Conservation (phyloP, 2,329 filamentous ascomycete species). For the Dothistroma pini region DNA sequence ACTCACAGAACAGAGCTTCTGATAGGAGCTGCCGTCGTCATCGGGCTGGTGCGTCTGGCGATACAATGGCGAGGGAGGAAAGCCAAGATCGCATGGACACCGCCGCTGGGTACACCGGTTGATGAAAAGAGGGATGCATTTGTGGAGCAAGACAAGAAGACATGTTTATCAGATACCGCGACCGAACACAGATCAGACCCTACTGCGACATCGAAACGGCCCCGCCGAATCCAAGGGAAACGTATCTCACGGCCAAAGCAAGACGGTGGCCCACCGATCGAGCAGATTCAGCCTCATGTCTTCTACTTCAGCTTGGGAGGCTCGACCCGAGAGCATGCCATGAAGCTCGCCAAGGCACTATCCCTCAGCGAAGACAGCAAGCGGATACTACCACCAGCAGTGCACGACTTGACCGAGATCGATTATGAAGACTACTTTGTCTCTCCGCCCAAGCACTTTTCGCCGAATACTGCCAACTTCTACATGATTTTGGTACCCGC, state of each 20-base stretch:
- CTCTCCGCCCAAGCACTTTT: slow-evolving; percentile 66
- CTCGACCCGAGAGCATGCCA: slow-evolving; percentile 71
- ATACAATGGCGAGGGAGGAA: slow-evolving; percentile 26
- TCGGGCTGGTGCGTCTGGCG: slow-evolving; percentile 28
- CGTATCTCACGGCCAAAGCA: slow-evolving; percentile 23
- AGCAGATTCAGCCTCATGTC: slow-evolving; percentile 63
- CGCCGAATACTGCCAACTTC: slow-evolving; percentile 57
- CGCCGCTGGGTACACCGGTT: slow-evolving; percentile 22
- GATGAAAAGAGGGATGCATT: slow-evolving; percentile 19
- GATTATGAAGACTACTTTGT: slow-evolving; percentile 95
- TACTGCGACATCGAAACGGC: slow-evolving; percentile 16
- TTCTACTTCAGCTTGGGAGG: slow-evolving; percentile 91
- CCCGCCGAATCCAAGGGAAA: slow-evolving; percentile 31
- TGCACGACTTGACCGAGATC: slow-evolving; percentile 76
- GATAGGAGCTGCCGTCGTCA: slow-evolving; percentile 29
- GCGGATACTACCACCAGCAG: slow-evolving; percentile 54
- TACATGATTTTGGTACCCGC: slow-evolving; percentile 84
- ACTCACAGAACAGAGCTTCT: slow-evolving; percentile 30
- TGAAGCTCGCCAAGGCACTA: slow-evolving; percentile 57
- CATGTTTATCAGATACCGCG: neutral
- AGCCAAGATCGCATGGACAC: slow-evolving; percentile 22
- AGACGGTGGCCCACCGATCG: slow-evolving; percentile 8
- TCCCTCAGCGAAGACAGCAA: slow-evolving; percentile 36
- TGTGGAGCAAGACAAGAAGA: neutral
- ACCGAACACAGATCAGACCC: neutral